These are phyloP conservation scores for Magnaporthiopsis rhizophila DNA, from an alignment of 2,329 filamentous ascomycete genomes.

Conservation along the genomic window DNA sequence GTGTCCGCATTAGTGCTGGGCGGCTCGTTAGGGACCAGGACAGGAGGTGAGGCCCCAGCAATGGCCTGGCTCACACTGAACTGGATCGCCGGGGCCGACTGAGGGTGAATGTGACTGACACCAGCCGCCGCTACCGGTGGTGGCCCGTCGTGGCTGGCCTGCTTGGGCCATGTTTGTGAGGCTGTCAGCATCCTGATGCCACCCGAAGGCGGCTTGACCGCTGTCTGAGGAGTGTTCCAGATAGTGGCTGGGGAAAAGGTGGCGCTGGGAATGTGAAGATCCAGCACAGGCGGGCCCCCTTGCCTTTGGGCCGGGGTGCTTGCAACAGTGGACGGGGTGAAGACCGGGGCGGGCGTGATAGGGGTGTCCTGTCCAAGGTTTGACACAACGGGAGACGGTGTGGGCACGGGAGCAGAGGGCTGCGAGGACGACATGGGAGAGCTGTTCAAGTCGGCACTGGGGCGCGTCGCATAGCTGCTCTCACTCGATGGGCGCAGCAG, in stretches of 20 bases:
- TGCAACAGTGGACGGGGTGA: constrained; percentile 3
- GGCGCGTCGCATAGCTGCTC: constrained; percentile 10
- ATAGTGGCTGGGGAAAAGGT: constrained; percentile 15
- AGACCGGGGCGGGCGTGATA: constrained; percentile 6
- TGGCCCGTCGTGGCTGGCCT: constrained; percentile 17
- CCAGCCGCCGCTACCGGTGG: constrained; percentile 7
- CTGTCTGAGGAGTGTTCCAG: constrained; percentile 7
- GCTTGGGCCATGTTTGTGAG: constrained; percentile 40
- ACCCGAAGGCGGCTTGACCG: constrained; percentile 6
- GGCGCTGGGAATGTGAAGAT: constrained; percentile 22
- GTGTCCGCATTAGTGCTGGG: constrained; percentile 27
- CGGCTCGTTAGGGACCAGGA: constrained; percentile 31
- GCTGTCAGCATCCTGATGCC: constrained; percentile 19
- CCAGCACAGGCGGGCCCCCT: constrained; percentile 16
- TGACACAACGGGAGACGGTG: constrained; percentile 3
- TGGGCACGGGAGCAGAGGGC: background rate
- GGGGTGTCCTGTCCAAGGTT: constrained; percentile 3
- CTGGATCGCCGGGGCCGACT: constrained; percentile 30
- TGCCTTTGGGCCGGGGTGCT: constrained; percentile 1
- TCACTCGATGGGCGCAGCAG: constrained; percentile 9
- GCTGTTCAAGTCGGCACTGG: background rate
- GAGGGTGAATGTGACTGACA: constrained; percentile 30
- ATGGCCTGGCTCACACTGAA: constrained; percentile 24
- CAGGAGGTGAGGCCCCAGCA: constrained; percentile 28
- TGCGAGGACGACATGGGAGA: constrained; percentile 8